Evolutionary conservation across 805 yeast genomes (phyloP), one percentile per base, ranked within the genome.

Genomic region (Lachancea cidri): DNA sequence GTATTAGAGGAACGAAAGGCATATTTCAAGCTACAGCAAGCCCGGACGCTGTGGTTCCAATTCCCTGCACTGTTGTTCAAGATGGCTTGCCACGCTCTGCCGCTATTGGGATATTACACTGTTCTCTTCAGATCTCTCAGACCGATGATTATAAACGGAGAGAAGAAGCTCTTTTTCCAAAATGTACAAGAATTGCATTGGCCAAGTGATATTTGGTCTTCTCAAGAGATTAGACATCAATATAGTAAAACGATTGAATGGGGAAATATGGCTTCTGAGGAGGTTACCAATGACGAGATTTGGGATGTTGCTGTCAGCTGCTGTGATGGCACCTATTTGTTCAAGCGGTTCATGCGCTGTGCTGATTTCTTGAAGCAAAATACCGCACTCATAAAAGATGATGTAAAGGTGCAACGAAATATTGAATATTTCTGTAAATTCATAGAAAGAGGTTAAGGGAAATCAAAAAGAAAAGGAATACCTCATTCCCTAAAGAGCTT

Each of bases 21-120:
- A 7, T 7, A 22, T 7, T 22, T 22, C 27, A 29, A 29, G n/a
- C n/a, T 6, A 6, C 7, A 13, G n/a, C 37, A 22, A 14, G 20
- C 27, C 8, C 5, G 17, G 13, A 8, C 6, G 9, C 11, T 17
- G n/a, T 42, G 45, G 45, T 17, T 18, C 17, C 36, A 34, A 17
- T 38, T 31, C 19, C 41, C 45, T 8, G 19, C 27, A 7, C 14
- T 37, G 3, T 16, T 38, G 15, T n/a, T 20, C 13, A 29, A 33
- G 20, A 11, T 42, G 16, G 14, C 33, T 15, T 17, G 38, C 11
- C 35, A 18, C 14, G 25, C 15, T 4, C 29, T 42, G 11, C 45
- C 45, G 5, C 31, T 29, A 15, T 11, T 30, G 13, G 29, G 17
- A n/a, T 11, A 36, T 15, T 14, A 17, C 15, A 30, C 19, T 30